A percentile compares a stretch with the other conserved stretches of the same genome.
phyloP scores from a whole-genome alignment of 768 basidiomycete genomes.

The Agrocybe chaxingu region DNA sequence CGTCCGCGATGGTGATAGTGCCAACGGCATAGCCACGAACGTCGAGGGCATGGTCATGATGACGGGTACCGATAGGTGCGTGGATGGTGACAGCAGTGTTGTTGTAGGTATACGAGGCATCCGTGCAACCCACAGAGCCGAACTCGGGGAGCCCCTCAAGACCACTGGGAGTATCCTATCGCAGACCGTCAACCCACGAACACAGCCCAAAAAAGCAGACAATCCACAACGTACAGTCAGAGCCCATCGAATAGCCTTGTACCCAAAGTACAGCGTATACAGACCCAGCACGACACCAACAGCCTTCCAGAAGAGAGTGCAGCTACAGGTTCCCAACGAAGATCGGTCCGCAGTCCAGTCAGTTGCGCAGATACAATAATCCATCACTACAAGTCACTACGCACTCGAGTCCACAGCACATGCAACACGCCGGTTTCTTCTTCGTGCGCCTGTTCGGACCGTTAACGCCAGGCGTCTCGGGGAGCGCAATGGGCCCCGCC shows the following conservation, averaged over 20 bases:
- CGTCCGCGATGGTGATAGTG: slow-evolving; percentile 46
- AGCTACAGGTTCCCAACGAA: slow-evolving; percentile 27
- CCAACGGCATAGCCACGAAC: slow-evolving; percentile 47
- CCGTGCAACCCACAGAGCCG: slow-evolving; percentile 49
- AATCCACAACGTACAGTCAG: slow-evolving; percentile 32
- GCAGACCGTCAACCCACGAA: background rate
- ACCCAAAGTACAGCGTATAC: slow-evolving; percentile 36
- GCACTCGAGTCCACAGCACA: slow-evolving; percentile 51
- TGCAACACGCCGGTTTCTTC: slow-evolving; percentile 37
- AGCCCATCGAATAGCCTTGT: slow-evolving; percentile 46
- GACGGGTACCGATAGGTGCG: slow-evolving; percentile 32
- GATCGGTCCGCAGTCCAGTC: slow-evolving; percentile 6
- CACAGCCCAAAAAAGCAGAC: background rate
- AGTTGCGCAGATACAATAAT: no score
- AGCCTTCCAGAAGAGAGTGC: slow-evolving; percentile 52
- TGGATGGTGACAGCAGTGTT: slow-evolving; percentile 31
- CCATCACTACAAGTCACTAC: slow-evolving; percentile 10
- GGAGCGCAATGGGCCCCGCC: slow-evolving; percentile 28
- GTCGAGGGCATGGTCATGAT: slow-evolving; percentile 43
- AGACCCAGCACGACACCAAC: slow-evolving; percentile 45
- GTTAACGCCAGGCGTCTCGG: slow-evolving; percentile 26
- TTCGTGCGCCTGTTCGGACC: slow-evolving; percentile 27
- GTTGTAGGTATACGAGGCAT: slow-evolving; percentile 44
- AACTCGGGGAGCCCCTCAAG: slow-evolving; percentile 56
- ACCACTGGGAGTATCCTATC: slow-evolving; percentile 45